A percentile compares a stretch with the other conserved stretches of the same genome.
These are phyloP conservation scores for Saprolegnia parasitica DNA, from an alignment of 352 stramenopile species.

Conservation along the genomic window DNA sequence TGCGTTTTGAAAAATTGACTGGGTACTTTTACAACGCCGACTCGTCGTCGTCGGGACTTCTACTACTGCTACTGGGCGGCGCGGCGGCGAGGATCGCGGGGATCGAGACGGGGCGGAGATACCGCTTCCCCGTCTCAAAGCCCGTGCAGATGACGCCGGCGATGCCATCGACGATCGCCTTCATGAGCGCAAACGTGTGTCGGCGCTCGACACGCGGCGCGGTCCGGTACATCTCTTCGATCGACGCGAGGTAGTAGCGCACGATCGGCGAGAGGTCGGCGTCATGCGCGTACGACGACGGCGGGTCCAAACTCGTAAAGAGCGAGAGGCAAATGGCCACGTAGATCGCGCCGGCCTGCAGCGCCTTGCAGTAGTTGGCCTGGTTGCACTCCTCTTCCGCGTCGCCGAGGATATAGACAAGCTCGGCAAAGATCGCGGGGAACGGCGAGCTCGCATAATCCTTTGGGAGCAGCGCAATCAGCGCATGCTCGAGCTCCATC, in stretches of 20 bases:
- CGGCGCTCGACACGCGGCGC: constrained; percentile 13
- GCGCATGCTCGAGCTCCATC: constrained; percentile 9
- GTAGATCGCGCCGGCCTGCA: constrained; percentile 27
- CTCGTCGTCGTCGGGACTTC: constrained; percentile 1
- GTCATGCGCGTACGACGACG: background rate
- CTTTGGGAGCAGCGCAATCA: constrained; percentile 13
- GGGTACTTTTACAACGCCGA: constrained; percentile 11
- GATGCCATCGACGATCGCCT: constrained; percentile 30
- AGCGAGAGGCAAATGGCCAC: constrained; percentile 25
- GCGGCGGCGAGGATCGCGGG: background rate
- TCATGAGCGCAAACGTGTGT: constrained; percentile 30
- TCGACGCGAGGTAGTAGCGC: constrained; percentile 19
- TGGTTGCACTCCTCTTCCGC: constrained; percentile 28
- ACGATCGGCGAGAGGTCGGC: constrained; percentile 20
- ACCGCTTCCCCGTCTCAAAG: constrained; percentile 25
- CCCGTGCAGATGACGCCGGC: constrained; percentile 25
- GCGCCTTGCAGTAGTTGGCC: constrained; percentile 24
- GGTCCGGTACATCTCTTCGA: constrained; percentile 12
- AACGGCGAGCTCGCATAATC: constrained; percentile 25
- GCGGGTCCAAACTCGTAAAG: background rate
- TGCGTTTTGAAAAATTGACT: constrained; percentile 1
- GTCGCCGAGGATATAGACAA: constrained; percentile 28
- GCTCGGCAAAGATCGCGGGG: constrained; percentile 27
- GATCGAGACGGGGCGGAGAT: constrained; percentile 19
- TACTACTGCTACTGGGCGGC: constrained; percentile 10